phyloP scores from a whole-genome alignment of 176 grass and related monocot genomes.

The Carex littledalei region DNA sequence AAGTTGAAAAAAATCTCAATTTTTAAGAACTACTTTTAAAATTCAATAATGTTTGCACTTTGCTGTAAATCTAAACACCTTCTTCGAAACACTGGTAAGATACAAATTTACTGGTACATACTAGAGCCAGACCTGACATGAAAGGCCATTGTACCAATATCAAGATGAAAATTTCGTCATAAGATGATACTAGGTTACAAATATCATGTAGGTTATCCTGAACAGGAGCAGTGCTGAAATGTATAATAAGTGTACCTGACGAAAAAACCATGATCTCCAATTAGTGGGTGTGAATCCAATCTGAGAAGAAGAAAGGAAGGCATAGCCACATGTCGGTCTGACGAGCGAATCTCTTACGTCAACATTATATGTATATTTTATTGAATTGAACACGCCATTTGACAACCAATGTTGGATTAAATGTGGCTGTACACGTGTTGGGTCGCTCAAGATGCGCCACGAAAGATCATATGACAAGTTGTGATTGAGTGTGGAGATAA shows the following conservation, averaged over 20 bases:
- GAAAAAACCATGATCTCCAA: slow-evolving; percentile 47
- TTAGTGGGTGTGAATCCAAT: slow-evolving; percentile 58
- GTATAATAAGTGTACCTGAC: slow-evolving; percentile 39
- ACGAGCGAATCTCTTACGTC: slow-evolving; percentile 63
- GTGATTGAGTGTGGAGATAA: slow-evolving; percentile 56
- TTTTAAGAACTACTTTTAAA: neutral
- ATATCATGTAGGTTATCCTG: neutral
- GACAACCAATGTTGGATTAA: slow-evolving; percentile 62
- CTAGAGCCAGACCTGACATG: neutral
- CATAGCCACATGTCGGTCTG: slow-evolving; percentile 68
- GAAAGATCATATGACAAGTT: slow-evolving; percentile 61
- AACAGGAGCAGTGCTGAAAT: neutral
- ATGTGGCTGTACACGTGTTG: slow-evolving; percentile 43
- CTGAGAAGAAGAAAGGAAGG: slow-evolving; percentile 61
- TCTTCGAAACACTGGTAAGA: neutral
- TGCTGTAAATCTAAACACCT: neutral
- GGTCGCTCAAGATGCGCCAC: slow-evolving; percentile 53
- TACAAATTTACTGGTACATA: neutral
- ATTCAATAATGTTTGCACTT: neutral
- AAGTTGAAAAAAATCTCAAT: no score
- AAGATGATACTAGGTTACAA: neutral
- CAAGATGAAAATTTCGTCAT: neutral
- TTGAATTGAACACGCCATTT: slow-evolving; percentile 59
- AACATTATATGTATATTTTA: slow-evolving; percentile 67
- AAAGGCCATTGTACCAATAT: neutral